These are phyloP conservation scores for Pittosporum tobira DNA, from an alignment of 129 eudicot genomes.

Conservation along the genomic window DNA sequence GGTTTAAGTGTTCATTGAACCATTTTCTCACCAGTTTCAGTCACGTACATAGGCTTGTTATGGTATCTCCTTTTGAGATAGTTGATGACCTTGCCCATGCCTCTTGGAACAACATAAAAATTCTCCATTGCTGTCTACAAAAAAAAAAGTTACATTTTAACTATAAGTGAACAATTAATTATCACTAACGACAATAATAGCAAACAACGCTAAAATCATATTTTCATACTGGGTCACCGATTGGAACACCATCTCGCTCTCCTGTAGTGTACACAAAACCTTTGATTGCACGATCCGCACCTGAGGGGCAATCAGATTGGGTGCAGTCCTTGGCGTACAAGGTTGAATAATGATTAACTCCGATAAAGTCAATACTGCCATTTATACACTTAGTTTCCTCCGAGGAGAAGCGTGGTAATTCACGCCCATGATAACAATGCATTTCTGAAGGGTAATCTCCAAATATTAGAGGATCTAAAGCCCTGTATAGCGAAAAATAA, in stretches of 20 bases:
- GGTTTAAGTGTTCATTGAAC: too few relatives aligned
- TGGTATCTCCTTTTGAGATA: constrained; percentile 55
- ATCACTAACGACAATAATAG: background rate
- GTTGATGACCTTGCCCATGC: constrained; percentile 42
- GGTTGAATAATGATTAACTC: constrained; percentile 63
- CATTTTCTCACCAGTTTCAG: constrained; percentile 64
- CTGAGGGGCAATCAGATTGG: constrained; percentile 32
- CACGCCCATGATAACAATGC: constrained; percentile 35
- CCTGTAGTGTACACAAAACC: constrained; percentile 37
- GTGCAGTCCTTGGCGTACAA: constrained; percentile 61
- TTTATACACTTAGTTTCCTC: constrained; percentile 43
- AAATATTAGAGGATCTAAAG: constrained; percentile 56
- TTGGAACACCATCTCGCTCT: constrained; percentile 48
- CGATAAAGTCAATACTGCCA: constrained; percentile 56
- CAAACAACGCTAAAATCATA: background rate
- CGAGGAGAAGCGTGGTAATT: constrained; percentile 48
- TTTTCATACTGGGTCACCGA: constrained; percentile 51
- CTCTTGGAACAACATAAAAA: constrained; percentile 63
- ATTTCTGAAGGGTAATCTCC: constrained; percentile 81
- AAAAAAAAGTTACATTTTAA: background rate
- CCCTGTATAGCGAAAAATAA: constrained; percentile 29
- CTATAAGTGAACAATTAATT: constrained; percentile 6
- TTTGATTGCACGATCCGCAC: constrained; percentile 32
- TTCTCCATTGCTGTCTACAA: constrained; percentile 39
- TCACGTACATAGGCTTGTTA: constrained; percentile 62